Conservation (phyloP, 768 basidiomycete genomes). For the Hericium erinaceus region DNA sequence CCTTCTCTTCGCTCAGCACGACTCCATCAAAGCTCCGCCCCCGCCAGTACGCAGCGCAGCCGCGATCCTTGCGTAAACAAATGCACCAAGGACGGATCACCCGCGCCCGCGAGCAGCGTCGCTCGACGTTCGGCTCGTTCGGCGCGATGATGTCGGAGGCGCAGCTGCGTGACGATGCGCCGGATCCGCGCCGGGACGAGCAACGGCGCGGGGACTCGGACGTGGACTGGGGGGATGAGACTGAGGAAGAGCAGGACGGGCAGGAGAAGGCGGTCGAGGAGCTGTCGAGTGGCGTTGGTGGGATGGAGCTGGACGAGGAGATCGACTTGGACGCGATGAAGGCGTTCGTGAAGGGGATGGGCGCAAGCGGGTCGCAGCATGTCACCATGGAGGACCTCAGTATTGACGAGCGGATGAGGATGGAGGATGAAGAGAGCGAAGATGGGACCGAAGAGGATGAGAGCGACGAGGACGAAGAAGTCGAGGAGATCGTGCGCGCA, state of each 20-base stretch:
- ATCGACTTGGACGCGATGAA: slow-evolving; percentile 42
- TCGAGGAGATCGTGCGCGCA: slow-evolving; percentile 30
- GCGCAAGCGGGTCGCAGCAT: slow-evolving; percentile 35
- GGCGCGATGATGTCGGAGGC: slow-evolving; percentile 50
- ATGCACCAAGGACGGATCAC: not conserved
- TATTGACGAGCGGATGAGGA: slow-evolving; percentile 39
- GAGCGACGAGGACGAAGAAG: slow-evolving; percentile 14
- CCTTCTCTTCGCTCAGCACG: slow-evolving; percentile 27
- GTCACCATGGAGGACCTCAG: slow-evolving; percentile 62
- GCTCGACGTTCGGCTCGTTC: slow-evolving; percentile 34
- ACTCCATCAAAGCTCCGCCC: slow-evolving; percentile 21
- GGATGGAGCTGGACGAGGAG: slow-evolving; percentile 62
- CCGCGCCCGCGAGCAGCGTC: slow-evolving; percentile 19
- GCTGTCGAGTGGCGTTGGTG: slow-evolving; percentile 29
- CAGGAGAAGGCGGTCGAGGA: slow-evolving; percentile 27
- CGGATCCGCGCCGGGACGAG: slow-evolving; percentile 35
- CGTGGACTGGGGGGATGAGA: slow-evolving; percentile 54
- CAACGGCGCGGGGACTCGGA: slow-evolving; percentile 58
- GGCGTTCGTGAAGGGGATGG: slow-evolving; percentile 42
- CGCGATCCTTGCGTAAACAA: slow-evolving; percentile 20
- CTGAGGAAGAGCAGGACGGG: slow-evolving; percentile 18
- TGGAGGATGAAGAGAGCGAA: slow-evolving; percentile 36
- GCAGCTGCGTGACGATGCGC: slow-evolving; percentile 28
- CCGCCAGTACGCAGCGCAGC: slow-evolving; percentile 22
- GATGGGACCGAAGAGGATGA: slow-evolving; percentile 11